Percentiles rank a stretch among this genome's conserved stretches.
Conservation (phyloP, 306 rosid genomes). For the Acmispon strigosus region DNA sequence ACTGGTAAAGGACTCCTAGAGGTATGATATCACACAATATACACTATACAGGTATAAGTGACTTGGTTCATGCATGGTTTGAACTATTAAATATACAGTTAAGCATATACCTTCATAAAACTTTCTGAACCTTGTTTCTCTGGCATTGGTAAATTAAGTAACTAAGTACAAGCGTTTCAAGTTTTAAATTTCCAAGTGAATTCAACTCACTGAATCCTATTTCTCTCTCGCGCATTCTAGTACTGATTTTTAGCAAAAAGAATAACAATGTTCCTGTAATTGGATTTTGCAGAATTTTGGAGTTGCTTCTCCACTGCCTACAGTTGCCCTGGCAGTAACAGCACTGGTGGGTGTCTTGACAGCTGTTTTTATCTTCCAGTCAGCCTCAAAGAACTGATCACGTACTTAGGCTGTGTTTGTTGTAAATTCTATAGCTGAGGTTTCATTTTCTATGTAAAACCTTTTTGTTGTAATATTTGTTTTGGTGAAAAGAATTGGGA, state of each 20-base stretch:
- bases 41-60: background rate
- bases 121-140: constrained; percentile 14
- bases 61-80: constrained; percentile 13
- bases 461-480: constrained; percentile 27
- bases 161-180: background rate
- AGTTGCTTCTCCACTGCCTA: constrained; percentile 59
- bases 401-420: constrained; percentile 7
- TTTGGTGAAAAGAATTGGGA: constrained; percentile 8
- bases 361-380: constrained; percentile 83
- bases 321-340: constrained; percentile 82
- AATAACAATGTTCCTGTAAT: background rate
- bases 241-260: background rate
- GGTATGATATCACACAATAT: constrained; percentile 34
- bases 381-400: constrained; percentile 67
- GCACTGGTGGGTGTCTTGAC: constrained; percentile 81
- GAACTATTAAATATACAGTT: background rate
- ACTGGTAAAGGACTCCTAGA: constrained; percentile 90
- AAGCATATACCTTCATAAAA: background rate
- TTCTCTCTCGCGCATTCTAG: background rate
- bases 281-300: constrained; percentile 75
- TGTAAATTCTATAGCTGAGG: constrained; percentile 30
- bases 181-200: background rate
- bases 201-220: background rate
- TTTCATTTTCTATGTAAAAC: constrained; percentile 3
- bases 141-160: no score